Base-by-base conservation (phyloP, 805 yeast species). In the Yarrowia sp. region DNA sequence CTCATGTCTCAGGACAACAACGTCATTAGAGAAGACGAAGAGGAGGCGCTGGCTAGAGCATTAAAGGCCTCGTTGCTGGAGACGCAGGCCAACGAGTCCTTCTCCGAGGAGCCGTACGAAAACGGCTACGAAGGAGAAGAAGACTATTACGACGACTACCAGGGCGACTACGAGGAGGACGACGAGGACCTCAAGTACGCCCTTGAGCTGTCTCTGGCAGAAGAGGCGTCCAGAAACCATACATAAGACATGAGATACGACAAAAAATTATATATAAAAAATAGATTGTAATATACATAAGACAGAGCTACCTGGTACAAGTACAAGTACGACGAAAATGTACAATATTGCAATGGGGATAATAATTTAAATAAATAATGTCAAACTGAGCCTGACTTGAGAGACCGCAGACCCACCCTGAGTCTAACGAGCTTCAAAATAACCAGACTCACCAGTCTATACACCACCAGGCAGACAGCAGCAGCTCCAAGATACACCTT, bases 401-500 rank as follows among this genome's bases (percentile, higher is more conserved):
- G 36, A 14, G 61, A 62, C 22, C 63, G 35, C 8, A 67, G 53
- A 0, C 68, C 70, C 27, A 67, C 65, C 51, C 64, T 69, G 31
- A 67, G 64, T 18, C 71, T 47, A 25, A 61, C 61, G 14, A 71
- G 25, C 47, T 68, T 68, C 35, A 71, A 59, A 16, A 70, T 65
- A 1, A 44, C 38, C 25, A 66, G 49, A 21, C 72, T 72, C n/a
- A 68, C 21, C 6, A 64, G 24, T 16, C 73, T 66, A 56, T 71
- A 71, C 5, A 70, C 42, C 29, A 71, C 64, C 24, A 69, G 56
- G 32, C 69, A 64, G 1, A 60, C 73, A 13, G 66, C 64, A 18
- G 70, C 33, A 18, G 64, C 70, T 4, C 69, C 72, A 1, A 69
- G 62, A 42, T 65, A 69, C 6, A 62, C 49, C 16, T 62, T 61